A percentile compares a stretch with the other conserved stretches of the same genome.
phyloP scores from a whole-genome alignment of 2,329 filamentous ascomycete genomes.

The Trichoderma afroharzianum region DNA sequence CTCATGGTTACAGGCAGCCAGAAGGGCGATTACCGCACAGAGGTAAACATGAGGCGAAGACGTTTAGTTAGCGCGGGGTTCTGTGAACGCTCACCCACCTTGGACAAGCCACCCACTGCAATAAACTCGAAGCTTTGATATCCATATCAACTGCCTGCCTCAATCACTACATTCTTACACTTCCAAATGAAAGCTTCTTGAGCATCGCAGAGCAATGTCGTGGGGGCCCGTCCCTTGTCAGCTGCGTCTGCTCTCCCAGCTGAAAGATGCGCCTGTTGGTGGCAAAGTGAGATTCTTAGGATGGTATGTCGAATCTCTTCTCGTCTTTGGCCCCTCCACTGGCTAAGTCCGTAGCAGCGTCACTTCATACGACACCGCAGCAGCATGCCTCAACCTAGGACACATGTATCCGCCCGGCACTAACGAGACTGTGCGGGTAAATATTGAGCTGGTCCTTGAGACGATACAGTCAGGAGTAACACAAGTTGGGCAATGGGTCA shows the following conservation, averaged over 20 bases:
- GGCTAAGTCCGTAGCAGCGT: conserved; percentile 39
- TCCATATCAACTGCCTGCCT: not conserved
- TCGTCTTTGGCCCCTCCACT: not conserved
- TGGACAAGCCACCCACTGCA: not conserved
- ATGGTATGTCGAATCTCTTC: conserved; percentile 59
- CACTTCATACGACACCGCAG: conserved; percentile 46
- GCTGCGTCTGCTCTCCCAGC: conserved; percentile 61
- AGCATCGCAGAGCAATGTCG: conserved; percentile 39
- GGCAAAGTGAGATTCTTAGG: conserved; percentile 90
- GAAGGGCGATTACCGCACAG: not conserved
- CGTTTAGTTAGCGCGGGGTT: not conserved
- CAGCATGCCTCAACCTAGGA: conserved; percentile 62
- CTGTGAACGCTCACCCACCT: not conserved
- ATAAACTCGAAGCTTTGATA: not conserved
- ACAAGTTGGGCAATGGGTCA: conserved; percentile 79
- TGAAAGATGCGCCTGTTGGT: conserved; percentile 49
- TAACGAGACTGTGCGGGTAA: conserved; percentile 55
- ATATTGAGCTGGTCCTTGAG: conserved; percentile 68
- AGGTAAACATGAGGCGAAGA: not conserved
- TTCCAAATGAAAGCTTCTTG: not conserved
- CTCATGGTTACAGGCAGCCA: not conserved
- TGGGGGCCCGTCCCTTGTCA: conserved; percentile 60
- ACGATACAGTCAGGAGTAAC: conserved; percentile 60
- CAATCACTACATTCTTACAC: no score
- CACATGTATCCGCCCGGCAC: conserved; percentile 57